Evolutionary conservation across 495 filamentous ascomycete genomes (phyloP), one percentile per base, ranked within the genome.

Genomic region (Tuber borchii): DNA sequence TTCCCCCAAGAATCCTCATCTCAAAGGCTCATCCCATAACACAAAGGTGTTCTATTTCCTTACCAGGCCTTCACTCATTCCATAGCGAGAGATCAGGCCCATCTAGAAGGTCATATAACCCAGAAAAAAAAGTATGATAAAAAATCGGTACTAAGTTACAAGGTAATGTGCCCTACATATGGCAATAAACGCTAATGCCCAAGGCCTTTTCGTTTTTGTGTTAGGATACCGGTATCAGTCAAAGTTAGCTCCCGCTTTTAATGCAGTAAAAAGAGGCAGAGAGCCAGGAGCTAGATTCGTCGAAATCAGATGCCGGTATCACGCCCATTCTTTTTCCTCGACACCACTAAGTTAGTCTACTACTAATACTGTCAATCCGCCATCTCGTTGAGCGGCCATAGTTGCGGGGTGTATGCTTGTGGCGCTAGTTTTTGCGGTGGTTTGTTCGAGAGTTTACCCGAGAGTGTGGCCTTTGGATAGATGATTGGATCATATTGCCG

Each of bases 401-500:
- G n/a, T 77, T 42, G 75, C 77, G 65, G 74, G 70, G 70, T 44
- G 71, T 45, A 69, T 77, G 73, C 69, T 80, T 61, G 71, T 75
- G 74, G 42, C 72, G 43, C 69, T 81, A 34, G 71, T 73, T 42
- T 69, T 40, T 70, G 40, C 73, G 40, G 26, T 40, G 5, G 39
- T 40, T 40, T 40, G 39, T 6, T 40, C 5, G 39, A 40, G 39
- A 4, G 39, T 40, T 40, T 40, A 6, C 39, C 5, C 39, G 39
- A 76, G 72, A 10, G 65, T 77, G 31, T 78, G 42, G 44, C 44
- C 10, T 81, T 81, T 80, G 78, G 78, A 20, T 48, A 40, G 79
- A 81, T 22, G 78, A 76, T 72, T 81, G 79, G 78, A 46, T 80
- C 34, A 80, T 80, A 70, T 43, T 80, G 20, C 73, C 78, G 44